A percentile compares a stretch with the other conserved stretches of the same genome.
phyloP scores from a whole-genome alignment of 768 basidiomycete species.

The Exidia glandulosa region DNA sequence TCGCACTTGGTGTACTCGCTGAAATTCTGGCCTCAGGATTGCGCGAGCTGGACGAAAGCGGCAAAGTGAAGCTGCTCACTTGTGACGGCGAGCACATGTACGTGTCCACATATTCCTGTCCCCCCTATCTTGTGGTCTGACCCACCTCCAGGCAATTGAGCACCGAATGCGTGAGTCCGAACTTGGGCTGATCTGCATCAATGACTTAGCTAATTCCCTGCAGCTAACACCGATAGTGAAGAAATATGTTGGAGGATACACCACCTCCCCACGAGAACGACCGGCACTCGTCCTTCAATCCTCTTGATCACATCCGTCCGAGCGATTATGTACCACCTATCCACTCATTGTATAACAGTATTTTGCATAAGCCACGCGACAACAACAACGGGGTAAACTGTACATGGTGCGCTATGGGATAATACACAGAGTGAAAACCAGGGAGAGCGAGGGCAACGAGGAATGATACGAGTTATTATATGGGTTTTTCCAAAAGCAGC shows the following conservation, averaged over 20 bases:
- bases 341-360: too few relatives aligned
- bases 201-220: background rate
- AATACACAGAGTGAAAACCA: too few relatives aligned
- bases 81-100: conserved; percentile 72
- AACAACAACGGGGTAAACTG: too few relatives aligned
- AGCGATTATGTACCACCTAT: too few relatives aligned
- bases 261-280: background rate
- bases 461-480: too few relatives aligned
- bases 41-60: conserved; percentile 54
- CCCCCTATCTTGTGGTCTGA: background rate
- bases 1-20: background rate
- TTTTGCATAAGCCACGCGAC: too few relatives aligned
- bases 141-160: background rate
- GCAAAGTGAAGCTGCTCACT: conserved; percentile 42
- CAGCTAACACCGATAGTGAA: conserved; percentile 39
- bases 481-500: too few relatives aligned
- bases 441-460: too few relatives aligned
- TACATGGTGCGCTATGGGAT: too few relatives aligned
- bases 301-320: too few relatives aligned
- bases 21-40: conserved; percentile 17
- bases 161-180: background rate
- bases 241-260: conserved; percentile 10
- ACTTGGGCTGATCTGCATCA: background rate
- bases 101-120: background rate
- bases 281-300: background rate